These are phyloP conservation scores for Syzygium malaccense DNA, from an alignment of 441 rosid species.

Conservation along the genomic window DNA sequence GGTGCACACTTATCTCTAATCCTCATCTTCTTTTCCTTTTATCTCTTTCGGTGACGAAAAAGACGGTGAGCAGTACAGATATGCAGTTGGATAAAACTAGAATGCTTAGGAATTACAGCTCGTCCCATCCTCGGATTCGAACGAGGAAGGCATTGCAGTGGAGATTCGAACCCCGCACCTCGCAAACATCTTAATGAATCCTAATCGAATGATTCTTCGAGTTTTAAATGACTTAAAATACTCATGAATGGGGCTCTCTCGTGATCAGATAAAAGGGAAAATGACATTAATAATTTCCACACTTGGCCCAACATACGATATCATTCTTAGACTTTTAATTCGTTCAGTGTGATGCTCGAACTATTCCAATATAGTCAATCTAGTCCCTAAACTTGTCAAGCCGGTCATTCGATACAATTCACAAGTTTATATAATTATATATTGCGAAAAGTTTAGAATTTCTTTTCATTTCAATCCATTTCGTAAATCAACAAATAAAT, in stretches of 20 bases:
- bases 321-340: not conserved
- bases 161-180: not conserved
- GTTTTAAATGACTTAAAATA: not conserved
- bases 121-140: not conserved
- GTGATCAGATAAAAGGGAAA: not conserved
- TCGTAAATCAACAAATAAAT: no score
- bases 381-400: not conserved
- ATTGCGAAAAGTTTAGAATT: not conserved
- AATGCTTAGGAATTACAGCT: no score
- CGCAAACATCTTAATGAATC: not conserved
- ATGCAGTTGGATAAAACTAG: not conserved
- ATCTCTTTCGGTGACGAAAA: not conserved
- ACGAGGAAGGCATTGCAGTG: not conserved
- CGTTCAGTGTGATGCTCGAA: not conserved
- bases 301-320: accelerated
- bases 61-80: no score
- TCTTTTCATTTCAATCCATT: no score
- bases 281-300: no score
- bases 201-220: not conserved
- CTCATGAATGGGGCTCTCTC: not conserved
- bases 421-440: not conserved
- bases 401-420: not conserved
- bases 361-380: not conserved
- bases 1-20: not conserved
- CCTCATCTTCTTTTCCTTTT: not conserved